Base-by-base conservation (phyloP, 148 eudicot species). In the Simmondsia chinensis region DNA sequence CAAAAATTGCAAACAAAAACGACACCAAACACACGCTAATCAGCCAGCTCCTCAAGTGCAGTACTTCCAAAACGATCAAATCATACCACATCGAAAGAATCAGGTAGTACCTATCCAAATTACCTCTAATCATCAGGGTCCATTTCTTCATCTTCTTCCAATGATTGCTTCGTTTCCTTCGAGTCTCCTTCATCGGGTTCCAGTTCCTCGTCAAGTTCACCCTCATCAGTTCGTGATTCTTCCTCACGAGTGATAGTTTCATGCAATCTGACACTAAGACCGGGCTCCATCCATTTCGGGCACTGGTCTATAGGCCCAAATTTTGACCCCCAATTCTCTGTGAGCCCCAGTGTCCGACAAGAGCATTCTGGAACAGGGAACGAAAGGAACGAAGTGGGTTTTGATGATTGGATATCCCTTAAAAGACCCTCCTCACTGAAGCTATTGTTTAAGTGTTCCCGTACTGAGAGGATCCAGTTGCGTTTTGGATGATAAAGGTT, bases 301-400 rank as follows among this genome's bases (percentile, higher is more conserved):
- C 97, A 89, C 57, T 75, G 63, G 0, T 66, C 72, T 5, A 69
- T 50, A 22, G 48, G 72, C 53, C 58, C 49, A 22, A 51, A 72
- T 21, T 60, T 24, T 27, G 65, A 53, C 20, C 52, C 56, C 4
- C 62, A 23, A 33, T 40, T 28, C 36, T 61, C 74, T 9, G 71
- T 34, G n/a, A 76, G 39, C 43, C 72, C 59, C 13, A 65, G 42
- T 40, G 77, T 72, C 57, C 64, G 61, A 46, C 97, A 89, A 33
- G 87, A 84, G 60, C 97, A 89, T 67, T 84, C 95, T 0, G 93
- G 97, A 45, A 81, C 39, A 0, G 97, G 97, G 55, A 81, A 77
- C 28, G 95, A 84, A 24, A 89, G 80, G 52, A 89, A 79, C 3
- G 70, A 57, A 15, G 56, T 48, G 1, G 75, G 67, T 65, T 81